Percentiles rank a stretch among this genome's conserved stretches.
These are phyloP conservation scores for Penicillium daleae DNA, from an alignment of 495 filamentous ascomycete genomes.

Conservation along the genomic window DNA sequence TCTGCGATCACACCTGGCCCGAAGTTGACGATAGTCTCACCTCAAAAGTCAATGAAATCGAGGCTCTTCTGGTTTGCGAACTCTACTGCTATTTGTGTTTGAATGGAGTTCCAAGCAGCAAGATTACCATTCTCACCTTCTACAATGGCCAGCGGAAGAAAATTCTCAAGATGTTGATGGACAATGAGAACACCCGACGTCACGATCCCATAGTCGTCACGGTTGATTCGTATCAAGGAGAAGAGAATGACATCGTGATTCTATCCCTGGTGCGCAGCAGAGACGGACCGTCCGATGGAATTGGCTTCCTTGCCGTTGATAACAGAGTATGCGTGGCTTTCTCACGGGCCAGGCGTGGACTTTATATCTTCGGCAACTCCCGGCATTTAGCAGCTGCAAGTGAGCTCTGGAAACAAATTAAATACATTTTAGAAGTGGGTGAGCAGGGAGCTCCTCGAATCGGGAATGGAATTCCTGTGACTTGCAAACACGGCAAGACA, in stretches of 20 bases:
- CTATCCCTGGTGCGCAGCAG: slow-evolving; percentile 85
- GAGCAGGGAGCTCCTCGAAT: slow-evolving; percentile 26
- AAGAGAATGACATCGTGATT: slow-evolving; percentile 87
- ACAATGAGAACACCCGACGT: slow-evolving; percentile 47
- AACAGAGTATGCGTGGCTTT: slow-evolving; percentile 88
- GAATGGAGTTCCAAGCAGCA: slow-evolving; percentile 59
- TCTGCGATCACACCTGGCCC: slow-evolving; percentile 71
- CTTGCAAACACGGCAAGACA: slow-evolving; percentile 42
- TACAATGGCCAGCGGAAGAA: slow-evolving; percentile 84
- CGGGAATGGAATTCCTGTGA: slow-evolving; percentile 43
- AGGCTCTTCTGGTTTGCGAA: slow-evolving; percentile 76
- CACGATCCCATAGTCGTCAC: slow-evolving; percentile 69
- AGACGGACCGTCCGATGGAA: slow-evolving; percentile 32
- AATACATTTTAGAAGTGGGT: slow-evolving; percentile 33
- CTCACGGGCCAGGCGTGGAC: slow-evolving; percentile 80
- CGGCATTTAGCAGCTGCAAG: slow-evolving; percentile 46
- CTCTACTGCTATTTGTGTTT: slow-evolving; percentile 73
- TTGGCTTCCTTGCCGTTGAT: slow-evolving; percentile 73
- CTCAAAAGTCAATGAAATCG: slow-evolving; percentile 72
- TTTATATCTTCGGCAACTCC: slow-evolving; percentile 88
- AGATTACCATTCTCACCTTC: slow-evolving; percentile 88
- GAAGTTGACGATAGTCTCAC: slow-evolving; percentile 67
- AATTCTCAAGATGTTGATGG: slow-evolving; percentile 56
- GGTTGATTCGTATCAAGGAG: slow-evolving; percentile 92
- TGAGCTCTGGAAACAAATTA: slow-evolving; percentile 43